These are phyloP conservation scores for Helicostylum pulchrum DNA, from an alignment of 192 early-diverging fungal genomes.

Conservation along the genomic window DNA sequence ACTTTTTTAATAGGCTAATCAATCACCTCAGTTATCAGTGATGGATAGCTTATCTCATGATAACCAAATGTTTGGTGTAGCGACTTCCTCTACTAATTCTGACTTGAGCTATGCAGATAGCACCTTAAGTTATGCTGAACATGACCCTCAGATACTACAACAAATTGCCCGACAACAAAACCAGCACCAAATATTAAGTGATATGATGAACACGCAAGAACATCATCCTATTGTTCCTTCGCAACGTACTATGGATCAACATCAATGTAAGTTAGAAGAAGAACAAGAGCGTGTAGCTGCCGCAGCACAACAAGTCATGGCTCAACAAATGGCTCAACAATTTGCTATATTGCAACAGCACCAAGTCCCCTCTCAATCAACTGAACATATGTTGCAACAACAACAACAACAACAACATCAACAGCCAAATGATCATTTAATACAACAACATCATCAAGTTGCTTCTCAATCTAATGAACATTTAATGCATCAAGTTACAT, in stretches of 20 bases:
- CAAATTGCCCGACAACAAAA: too few species aligned
- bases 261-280: slow-evolving; percentile 2
- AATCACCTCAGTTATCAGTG: too few species aligned
- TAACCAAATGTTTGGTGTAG: too few species aligned
- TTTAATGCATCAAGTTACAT: not conserved
- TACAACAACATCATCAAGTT: not conserved
- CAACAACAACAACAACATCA: slow-evolving; percentile 7
- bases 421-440: not conserved
- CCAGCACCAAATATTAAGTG: not conserved
- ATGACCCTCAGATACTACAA: too few species aligned
- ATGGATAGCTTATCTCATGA: too few species aligned
- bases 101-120: too few species aligned
- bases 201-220: not conserved
- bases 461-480: too few species aligned
- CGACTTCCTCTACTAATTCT: too few species aligned
- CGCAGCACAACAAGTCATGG: slow-evolving; percentile 9
- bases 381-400: slow-evolving; percentile 13
- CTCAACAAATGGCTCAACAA: slow-evolving; percentile 3
- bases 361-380: not conserved
- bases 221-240: slow-evolving; percentile 19
- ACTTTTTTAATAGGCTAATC: too few species aligned
- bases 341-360: not conserved
- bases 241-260: slow-evolving; percentile 12
- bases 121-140: too few species aligned
- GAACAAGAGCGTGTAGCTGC: slow-evolving; percentile 18